Percentiles rank a stretch among this genome's conserved stretches.
These are phyloP conservation scores for Euphorbia neoarborescens DNA, from an alignment of 441 rosid species.

Conservation along the genomic window DNA sequence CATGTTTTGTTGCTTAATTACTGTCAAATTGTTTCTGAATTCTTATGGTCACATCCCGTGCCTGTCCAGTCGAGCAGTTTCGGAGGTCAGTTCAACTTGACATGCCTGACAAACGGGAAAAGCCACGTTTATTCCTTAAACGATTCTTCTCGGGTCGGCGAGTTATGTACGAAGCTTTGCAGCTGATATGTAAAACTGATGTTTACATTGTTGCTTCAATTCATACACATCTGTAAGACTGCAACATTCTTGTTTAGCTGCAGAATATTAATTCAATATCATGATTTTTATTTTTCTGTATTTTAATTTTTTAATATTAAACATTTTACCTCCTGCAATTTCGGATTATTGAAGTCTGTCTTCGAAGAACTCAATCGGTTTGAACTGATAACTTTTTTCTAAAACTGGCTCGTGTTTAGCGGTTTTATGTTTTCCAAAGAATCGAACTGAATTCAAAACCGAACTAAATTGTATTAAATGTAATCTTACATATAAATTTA, in stretches of 20 bases:
- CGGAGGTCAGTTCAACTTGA: slow-evolving; percentile 49
- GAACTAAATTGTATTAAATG: too few relatives aligned
- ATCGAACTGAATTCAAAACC: too few relatives aligned
- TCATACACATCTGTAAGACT: neutral
- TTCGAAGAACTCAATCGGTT: too few relatives aligned
- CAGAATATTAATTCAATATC: neutral
- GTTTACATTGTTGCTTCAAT: slow-evolving; percentile 13
- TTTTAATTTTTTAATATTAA: too few relatives aligned
- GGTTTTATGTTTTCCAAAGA: too few relatives aligned
- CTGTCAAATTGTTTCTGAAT: neutral
- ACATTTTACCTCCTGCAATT: too few relatives aligned
- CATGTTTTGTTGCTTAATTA: neutral
- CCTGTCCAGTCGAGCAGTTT: slow-evolving; percentile 43
- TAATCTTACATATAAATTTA: too few relatives aligned
- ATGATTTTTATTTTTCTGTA: neutral
- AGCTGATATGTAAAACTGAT: slow-evolving; percentile 25
- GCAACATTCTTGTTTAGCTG: neutral
- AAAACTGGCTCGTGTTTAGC: too few relatives aligned
- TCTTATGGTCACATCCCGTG: neutral
- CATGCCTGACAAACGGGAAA: slow-evolving; percentile 50
- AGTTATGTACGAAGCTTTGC: slow-evolving; percentile 56
- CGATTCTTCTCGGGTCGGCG: slow-evolving; percentile 28
- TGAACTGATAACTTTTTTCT: too few relatives aligned
- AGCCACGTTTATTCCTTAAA: slow-evolving; percentile 27
- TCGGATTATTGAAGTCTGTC: too few relatives aligned